phyloP scores from a whole-genome alignment of 805 yeast genomes.

The Pichia occidentalis region DNA sequence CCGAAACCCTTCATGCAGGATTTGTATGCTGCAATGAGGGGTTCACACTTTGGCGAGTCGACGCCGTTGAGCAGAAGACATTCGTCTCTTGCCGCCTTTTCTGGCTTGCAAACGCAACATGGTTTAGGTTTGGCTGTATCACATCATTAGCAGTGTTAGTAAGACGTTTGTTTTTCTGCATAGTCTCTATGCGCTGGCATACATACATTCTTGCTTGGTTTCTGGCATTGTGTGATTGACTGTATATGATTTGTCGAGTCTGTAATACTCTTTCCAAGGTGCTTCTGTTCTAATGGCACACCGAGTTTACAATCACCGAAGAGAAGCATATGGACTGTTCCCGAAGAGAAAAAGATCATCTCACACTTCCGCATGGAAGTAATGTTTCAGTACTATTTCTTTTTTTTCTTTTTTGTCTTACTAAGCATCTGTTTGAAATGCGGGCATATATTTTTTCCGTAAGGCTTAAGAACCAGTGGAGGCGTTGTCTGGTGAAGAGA shows the following conservation, averaged over 20 bases:
- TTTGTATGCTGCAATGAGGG: slow-evolving; percentile 66
- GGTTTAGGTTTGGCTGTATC: slow-evolving; percentile 71
- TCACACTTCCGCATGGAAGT: too few relatives aligned
- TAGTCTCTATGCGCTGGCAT: slow-evolving; percentile 1
- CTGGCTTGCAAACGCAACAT: slow-evolving; percentile 87
- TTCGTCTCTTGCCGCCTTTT: slow-evolving; percentile 62
- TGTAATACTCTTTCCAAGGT: too few relatives aligned
- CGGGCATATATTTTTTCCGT: too few relatives aligned
- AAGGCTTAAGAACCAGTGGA: not conserved
- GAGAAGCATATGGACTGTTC: too few relatives aligned
- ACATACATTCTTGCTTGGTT: slow-evolving; percentile 22
- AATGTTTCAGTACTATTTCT: too few relatives aligned
- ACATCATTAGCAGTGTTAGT: slow-evolving; percentile 1
- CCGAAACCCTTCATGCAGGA: slow-evolving; percentile 91
- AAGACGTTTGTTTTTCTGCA: not conserved
- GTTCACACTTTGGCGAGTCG: slow-evolving; percentile 76
- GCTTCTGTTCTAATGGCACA: too few relatives aligned
- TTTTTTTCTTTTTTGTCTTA: too few relatives aligned
- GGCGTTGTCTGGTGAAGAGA: not conserved
- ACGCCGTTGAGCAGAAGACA: slow-evolving; percentile 79
- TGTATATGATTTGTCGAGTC: too few relatives aligned
- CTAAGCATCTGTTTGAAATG: too few relatives aligned
- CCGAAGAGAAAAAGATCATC: too few relatives aligned
- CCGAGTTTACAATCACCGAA: too few relatives aligned
- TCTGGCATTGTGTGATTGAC: too few relatives aligned